These are phyloP conservation scores for Pyrenophora seminiperda DNA, from an alignment of 2,329 filamentous ascomycete genomes.

Conservation along the genomic window DNA sequence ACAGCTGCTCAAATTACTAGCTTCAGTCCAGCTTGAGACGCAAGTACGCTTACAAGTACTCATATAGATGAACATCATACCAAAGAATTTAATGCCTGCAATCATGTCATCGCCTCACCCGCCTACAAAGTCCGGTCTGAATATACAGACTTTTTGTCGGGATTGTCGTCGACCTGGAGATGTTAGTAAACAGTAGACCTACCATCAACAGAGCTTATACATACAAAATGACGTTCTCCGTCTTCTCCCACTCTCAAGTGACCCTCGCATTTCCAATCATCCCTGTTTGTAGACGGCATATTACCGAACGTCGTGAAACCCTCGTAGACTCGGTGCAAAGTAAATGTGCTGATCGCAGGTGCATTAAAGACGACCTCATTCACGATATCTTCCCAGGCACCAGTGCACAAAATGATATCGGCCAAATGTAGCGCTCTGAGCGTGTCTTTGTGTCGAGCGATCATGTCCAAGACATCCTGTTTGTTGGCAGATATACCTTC, in stretches of 20 bases:
- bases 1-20: too few relatives aligned
- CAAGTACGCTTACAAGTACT: too few relatives aligned
- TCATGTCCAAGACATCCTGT: constrained; percentile 22
- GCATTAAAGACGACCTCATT: constrained; percentile 30
- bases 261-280: constrained; percentile 20
- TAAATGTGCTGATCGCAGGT: constrained; percentile 24
- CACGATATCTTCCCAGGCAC: constrained; percentile 34
- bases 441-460: constrained; percentile 28
- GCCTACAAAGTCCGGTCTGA: neutral
- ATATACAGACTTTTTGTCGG: constrained; percentile 11
- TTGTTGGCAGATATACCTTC: constrained; percentile 25
- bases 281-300: neutral
- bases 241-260: constrained; percentile 4
- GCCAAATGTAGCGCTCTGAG: constrained; percentile 22
- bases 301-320: neutral
- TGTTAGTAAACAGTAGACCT: neutral
- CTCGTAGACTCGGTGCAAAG: constrained; percentile 30
- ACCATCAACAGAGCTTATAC: neutral
- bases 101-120: too few relatives aligned
- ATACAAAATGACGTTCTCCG: constrained; percentile 24
- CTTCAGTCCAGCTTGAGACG: too few relatives aligned
- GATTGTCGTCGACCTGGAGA: constrained; percentile 8
- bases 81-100: too few relatives aligned
- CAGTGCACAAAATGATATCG: constrained; percentile 21
- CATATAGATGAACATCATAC: neutral